These are phyloP conservation scores for Salix dunnii DNA, from an alignment of 345 rosid genomes.

Conservation along the genomic window DNA sequence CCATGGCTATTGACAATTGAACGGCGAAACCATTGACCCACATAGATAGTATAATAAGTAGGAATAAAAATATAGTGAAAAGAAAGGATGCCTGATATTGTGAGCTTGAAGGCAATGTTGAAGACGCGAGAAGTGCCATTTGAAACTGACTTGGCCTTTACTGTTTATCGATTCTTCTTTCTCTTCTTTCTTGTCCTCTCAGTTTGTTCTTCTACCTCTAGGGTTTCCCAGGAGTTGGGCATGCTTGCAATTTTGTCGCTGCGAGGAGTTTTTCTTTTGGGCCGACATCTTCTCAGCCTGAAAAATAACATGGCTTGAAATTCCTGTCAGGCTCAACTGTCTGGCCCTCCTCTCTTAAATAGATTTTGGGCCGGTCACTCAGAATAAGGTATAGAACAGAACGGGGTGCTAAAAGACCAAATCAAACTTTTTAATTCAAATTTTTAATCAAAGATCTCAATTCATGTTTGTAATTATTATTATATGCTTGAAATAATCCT, in stretches of 20 bases:
- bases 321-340: not conserved
- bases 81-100: constrained; percentile 19
- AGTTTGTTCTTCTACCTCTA: not conserved
- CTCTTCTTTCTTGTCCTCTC: no score
- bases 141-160: not conserved
- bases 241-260: not conserved
- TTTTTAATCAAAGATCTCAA: no score
- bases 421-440: no score
- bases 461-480: no score
- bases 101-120: constrained; percentile 4
- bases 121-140: constrained; percentile 32
- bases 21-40: not conserved
- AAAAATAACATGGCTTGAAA: not conserved
- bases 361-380: not conserved
- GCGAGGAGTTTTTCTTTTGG: not conserved
- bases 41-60: not conserved
- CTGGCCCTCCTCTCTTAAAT: not conserved
- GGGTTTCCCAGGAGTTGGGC: constrained; percentile 18
- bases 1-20: not conserved
- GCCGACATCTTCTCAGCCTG: not conserved
- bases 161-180: not conserved
- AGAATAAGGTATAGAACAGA: no score
- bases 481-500: no score
- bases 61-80: not conserved
- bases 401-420: no score